Evolutionary conservation across 345 rosid genomes (phyloP).

Genomic region (Arabidopsis thaliana): TAIR10.1 NC_003071.7:17507001-17507500

Average conservation of each 20-base stretch:
- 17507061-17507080: neutral
- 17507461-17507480: constrained; percentile 41
- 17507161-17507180: neutral
- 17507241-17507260: neutral
- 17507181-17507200: no score
- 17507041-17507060: neutral
- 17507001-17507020: neutral
- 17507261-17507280: no score
- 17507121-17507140: neutral
- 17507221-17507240: neutral
- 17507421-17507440: constrained; percentile 26
- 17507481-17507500: constrained; percentile 41
- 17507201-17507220: neutral
- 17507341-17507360: neutral
- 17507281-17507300: no score
- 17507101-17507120: neutral
- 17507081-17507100: neutral
- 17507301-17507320: neutral
- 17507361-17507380: neutral
- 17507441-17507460: constrained; percentile 41
- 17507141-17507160: neutral
- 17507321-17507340: constrained; percentile 5
- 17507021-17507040: constrained; percentile 16
- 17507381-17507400: constrained; percentile 26
- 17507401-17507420: constrained; percentile 8